Base-by-base conservation (phyloP, 345 rosid species). In the Xanthoceras sorbifolium region DNA sequence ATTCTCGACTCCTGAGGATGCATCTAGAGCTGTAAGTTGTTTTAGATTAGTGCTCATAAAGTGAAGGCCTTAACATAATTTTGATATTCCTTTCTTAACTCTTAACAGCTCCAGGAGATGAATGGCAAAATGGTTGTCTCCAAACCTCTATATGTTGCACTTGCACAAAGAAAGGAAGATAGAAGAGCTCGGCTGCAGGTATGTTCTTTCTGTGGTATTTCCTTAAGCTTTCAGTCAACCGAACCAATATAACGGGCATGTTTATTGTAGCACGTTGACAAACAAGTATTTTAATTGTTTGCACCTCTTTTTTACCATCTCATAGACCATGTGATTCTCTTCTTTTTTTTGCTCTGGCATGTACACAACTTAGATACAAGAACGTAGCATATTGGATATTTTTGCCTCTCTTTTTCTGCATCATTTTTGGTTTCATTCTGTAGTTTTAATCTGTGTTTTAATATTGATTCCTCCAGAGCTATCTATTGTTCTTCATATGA, bases 111-210 rank as follows among this genome's bases (percentile, higher is more conserved):
- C 6, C 0, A 73, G 63, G 97, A 93, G 92, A 96, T 96, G 99
- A 89, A 90, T 80, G 94, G 97, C 57, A 96, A 92, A 84, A 96
- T 96, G 93, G 82, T 96, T 67, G 89, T 85, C 75, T 88, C 91
- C 85, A 93, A 96, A 83, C 99, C 97, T 0, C 85, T 96, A 23
- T 96, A 92, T 85, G 99, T 93, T 29, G 99, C 98, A 18, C 93
- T 88, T 81, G 99, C 99, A 23, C 98, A 96, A 55, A 80, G 97
- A 68, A 96, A 93, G 77, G 99, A 93, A 86, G 98, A 95, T 75
- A 85, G 99, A 81, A 89, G 94, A 82, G 97, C 98, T 73, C 91
- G 97, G 87, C 77, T 96, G 82, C 95, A 93, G 98, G 98, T 93
- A 71, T 69, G 72, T 6, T 26, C 18, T 7, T 36, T 76, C 54